These are phyloP conservation scores for Pseudocercospora macadamiae DNA, from an alignment of 2,329 filamentous ascomycete species.

Conservation along the genomic window DNA sequence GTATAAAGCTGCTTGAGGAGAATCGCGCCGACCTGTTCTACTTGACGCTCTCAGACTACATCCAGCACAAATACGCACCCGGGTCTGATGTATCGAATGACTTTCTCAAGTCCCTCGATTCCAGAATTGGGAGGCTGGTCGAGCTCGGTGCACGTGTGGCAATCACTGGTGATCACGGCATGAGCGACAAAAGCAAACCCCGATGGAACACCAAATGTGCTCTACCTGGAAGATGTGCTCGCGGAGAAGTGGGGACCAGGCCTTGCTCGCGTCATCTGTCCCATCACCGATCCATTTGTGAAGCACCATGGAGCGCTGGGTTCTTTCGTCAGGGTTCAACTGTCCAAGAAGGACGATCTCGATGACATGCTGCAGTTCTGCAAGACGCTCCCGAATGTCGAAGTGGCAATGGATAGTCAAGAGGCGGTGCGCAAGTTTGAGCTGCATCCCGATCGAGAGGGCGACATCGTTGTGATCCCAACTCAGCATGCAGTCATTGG, in stretches of 20 bases:
- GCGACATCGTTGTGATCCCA: constrained; percentile 46
- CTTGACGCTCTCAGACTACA: constrained; percentile 49
- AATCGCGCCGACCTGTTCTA: constrained; percentile 46
- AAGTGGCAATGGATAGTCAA: constrained; percentile 36
- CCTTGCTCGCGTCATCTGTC: constrained; percentile 46
- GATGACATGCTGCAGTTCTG: constrained; percentile 38
- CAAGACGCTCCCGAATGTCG: constrained; percentile 38
- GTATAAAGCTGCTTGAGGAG: constrained; percentile 47
- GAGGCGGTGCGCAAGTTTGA: constrained; percentile 42
- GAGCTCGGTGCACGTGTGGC: constrained; percentile 43
- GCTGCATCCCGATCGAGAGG: constrained; percentile 47
- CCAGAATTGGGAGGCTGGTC: constrained; percentile 38
- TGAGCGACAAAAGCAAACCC: constrained; percentile 46
- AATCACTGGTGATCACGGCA: constrained; percentile 50
- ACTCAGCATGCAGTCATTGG: constrained; percentile 45
- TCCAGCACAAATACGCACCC: constrained; percentile 51
- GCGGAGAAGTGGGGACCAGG: constrained; percentile 37
- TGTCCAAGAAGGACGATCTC: constrained; percentile 32
- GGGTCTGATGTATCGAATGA: constrained; percentile 42
- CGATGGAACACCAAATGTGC: constrained; percentile 42
- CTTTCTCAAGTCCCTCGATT: constrained; percentile 44
- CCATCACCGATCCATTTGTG: constrained; percentile 51
- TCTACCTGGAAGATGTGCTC: constrained; percentile 47
- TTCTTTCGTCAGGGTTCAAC: constrained; percentile 47
- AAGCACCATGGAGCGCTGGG: constrained; percentile 49